Evolutionary conservation across 2,329 filamentous ascomycete species (phyloP).

Genomic region (Colletotrichum agaves): DNA sequence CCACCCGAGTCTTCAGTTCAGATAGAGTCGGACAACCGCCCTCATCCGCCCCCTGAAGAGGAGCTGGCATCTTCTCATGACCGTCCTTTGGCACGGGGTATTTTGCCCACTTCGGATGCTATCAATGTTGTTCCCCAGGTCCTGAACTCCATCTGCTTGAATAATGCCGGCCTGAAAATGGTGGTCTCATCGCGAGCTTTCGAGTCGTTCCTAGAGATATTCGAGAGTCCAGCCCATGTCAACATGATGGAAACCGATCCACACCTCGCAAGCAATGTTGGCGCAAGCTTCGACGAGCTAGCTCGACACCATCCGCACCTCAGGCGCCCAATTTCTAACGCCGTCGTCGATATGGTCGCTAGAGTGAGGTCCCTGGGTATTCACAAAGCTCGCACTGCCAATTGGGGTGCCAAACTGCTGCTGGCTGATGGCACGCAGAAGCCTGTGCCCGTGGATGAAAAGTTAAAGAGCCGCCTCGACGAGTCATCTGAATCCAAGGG

Average conservation of each 20-base stretch:
- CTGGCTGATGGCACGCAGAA: conserved; percentile 68
- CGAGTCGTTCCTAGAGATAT: conserved; percentile 93
- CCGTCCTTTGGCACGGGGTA: conserved; percentile 71
- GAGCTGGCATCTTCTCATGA: conserved; percentile 48
- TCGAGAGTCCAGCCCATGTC: conserved; percentile 90
- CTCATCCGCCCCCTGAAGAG: conserved; percentile 64
- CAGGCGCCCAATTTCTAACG: conserved; percentile 81
- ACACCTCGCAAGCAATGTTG: conserved; percentile 76
- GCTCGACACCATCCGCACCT: conserved; percentile 91
- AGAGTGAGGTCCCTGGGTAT: conserved; percentile 81
- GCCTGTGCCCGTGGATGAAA: conserved; percentile 65
- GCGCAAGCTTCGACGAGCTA: conserved; percentile 91
- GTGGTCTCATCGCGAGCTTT: conserved; percentile 86
- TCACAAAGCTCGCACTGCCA: conserved; percentile 73
- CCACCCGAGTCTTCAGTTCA: conserved; percentile 53
- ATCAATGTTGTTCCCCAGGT: conserved; percentile 88
- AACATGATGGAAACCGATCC: conserved; percentile 82
- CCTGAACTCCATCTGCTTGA: conserved; percentile 93
- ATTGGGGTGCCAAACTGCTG: conserved; percentile 84
- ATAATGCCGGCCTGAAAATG: conserved; percentile 85
- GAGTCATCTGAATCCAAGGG: conserved; percentile 48
- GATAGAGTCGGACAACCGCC: conserved; percentile 52
- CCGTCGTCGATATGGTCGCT: conserved; percentile 89
- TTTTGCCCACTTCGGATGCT: conserved; percentile 88
- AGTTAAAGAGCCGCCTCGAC: conserved; percentile 44